Evolutionary conservation across 805 yeast species (phyloP).

Genomic region (Candida incommunis): DNA sequence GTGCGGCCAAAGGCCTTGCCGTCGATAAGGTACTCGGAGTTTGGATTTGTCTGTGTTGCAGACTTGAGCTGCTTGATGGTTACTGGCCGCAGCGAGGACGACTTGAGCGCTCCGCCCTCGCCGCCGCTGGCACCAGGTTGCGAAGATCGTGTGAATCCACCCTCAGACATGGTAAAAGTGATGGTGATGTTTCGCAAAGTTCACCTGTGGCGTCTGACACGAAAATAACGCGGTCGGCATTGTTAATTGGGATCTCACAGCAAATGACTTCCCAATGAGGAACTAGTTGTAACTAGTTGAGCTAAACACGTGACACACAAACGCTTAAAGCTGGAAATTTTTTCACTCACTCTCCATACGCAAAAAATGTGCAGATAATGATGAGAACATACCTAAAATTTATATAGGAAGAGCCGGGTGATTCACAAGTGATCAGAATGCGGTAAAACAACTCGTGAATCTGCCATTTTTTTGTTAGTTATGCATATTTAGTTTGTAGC

Average conservation of each 20-base stretch:
- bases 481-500: neutral
- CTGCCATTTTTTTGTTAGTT: neutral
- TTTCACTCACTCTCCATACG: neutral
- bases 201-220: too few species aligned
- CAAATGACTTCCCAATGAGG: too few species aligned
- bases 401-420: constrained; percentile 1
- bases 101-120: neutral
- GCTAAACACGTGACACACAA: too few species aligned
- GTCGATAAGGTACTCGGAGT: neutral
- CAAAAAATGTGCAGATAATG: constrained; percentile 1
- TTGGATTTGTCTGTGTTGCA: neutral
- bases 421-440: neutral
- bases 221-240: too few species aligned
- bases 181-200: neutral
- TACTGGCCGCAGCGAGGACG: neutral
- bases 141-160: neutral
- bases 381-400: constrained; percentile 1
- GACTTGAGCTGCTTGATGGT: constrained; percentile 1
- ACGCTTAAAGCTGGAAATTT: neutral
- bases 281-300: too few species aligned
- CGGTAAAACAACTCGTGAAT: neutral
- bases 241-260: too few species aligned
- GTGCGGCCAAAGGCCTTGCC: neutral
- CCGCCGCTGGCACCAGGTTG: neutral
- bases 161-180: neutral